phyloP scores from a whole-genome alignment of 768 basidiomycete species.

The Hypholoma sublateritium region DNA sequence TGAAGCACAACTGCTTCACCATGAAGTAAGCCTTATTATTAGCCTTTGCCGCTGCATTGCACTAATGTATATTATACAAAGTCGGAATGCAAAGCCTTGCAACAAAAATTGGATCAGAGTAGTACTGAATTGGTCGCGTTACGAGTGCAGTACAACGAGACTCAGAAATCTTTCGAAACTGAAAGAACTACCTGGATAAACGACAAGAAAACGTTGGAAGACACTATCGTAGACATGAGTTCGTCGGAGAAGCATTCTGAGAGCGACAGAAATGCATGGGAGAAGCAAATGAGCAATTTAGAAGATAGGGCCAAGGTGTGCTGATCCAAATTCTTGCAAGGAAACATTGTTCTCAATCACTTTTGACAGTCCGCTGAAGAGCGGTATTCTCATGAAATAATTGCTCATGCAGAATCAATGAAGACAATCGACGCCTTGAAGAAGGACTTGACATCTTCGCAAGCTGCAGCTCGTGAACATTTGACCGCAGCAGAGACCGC shows the following conservation, averaged over 20 bases:
- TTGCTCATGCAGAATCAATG: slow-evolving; percentile 84
- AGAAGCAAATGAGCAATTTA: slow-evolving; percentile 63
- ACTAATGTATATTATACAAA: slow-evolving; percentile 24
- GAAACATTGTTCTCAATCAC: not conserved
- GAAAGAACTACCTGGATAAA: slow-evolving; percentile 71
- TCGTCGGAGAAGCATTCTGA: slow-evolving; percentile 70
- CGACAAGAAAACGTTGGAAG: slow-evolving; percentile 83
- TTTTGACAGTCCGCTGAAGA: slow-evolving; percentile 66
- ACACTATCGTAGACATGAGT: slow-evolving; percentile 78
- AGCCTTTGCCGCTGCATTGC: slow-evolving; percentile 28
- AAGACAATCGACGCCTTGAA: slow-evolving; percentile 67
- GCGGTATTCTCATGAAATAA: slow-evolving; percentile 76
- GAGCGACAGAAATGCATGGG: slow-evolving; percentile 60
- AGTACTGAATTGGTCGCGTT: slow-evolving; percentile 55
- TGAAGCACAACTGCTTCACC: slow-evolving; percentile 64
- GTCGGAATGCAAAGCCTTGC: slow-evolving; percentile 64
- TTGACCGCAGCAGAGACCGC: slow-evolving; percentile 70
- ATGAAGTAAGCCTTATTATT: slow-evolving; percentile 52
- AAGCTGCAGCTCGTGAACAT: slow-evolving; percentile 56
- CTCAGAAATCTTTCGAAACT: slow-evolving; percentile 64
- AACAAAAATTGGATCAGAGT: slow-evolving; percentile 56
- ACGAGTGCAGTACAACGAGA: slow-evolving; percentile 49
- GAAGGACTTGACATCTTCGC: slow-evolving; percentile 54
- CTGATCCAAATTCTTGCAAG: not conserved
- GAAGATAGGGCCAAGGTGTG: slow-evolving; percentile 70